Conservation (phyloP, 83 land plant genomes). For the Thuja plicata region DNA sequence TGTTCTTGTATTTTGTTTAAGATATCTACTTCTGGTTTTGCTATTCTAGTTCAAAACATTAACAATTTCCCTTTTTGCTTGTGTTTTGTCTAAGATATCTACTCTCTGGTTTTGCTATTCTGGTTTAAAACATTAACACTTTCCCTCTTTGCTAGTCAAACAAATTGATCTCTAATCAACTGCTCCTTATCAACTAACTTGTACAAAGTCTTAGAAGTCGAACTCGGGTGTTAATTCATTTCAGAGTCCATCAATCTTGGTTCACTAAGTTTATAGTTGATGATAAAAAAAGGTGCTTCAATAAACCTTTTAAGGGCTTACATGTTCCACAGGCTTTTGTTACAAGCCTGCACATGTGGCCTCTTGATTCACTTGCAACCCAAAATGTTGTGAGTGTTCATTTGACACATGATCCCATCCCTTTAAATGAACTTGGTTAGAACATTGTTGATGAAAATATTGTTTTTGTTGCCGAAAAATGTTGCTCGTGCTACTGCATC, state of each 20-base stretch:
- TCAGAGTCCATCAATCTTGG: neutral
- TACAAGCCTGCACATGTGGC: neutral
- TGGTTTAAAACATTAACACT: no score
- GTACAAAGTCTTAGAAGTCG: neutral
- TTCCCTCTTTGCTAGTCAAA: neutral
- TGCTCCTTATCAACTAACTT: neutral
- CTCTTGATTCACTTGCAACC: neutral
- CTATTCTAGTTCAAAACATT: no score
- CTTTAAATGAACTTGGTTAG: neutral
- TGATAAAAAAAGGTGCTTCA: neutral
- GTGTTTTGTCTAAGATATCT: no score
- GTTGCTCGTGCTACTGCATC: neutral
- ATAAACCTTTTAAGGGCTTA: neutral
- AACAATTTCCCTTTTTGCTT: no score
- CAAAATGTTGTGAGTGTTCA: neutral
- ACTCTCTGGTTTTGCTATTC: no score
- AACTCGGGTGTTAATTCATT: neutral
- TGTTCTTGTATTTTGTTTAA: no score
- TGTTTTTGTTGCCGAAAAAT: neutral
- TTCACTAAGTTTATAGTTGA: neutral
- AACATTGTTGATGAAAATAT: neutral
- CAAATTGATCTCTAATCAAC: neutral
- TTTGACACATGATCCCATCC: neutral
- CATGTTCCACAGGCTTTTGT: neutral
- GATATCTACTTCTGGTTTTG: no score